Percentiles rank a stretch among this genome's conserved stretches.
Conservation (phyloP, 2,329 filamentous ascomycete species). For the Fusarium sacchari region DNA sequence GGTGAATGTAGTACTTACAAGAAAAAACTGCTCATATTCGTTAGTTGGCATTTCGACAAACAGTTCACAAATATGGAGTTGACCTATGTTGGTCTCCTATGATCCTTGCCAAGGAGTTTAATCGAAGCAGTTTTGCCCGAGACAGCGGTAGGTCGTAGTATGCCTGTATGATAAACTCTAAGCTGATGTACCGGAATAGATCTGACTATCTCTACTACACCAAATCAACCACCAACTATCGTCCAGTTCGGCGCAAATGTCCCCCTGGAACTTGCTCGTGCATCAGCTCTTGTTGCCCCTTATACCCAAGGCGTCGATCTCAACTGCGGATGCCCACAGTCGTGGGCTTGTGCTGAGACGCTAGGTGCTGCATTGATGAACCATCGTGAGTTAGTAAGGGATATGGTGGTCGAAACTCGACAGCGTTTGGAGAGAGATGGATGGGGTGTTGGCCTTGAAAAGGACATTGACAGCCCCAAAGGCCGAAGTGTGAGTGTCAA, state of each 20-base stretch:
- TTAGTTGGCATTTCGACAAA: constrained; percentile 75
- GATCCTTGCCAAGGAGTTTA: constrained; percentile 76
- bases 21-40: constrained; percentile 1
- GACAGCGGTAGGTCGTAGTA: constrained; percentile 61
- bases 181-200: constrained; percentile 51
- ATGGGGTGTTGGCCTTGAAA: constrained; percentile 59
- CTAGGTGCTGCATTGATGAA: constrained; percentile 77
- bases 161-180: not conserved
- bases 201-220: constrained; percentile 67
- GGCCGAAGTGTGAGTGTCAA: constrained; percentile 74
- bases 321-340: constrained; percentile 79
- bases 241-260: constrained; percentile 74
- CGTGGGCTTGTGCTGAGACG: constrained; percentile 75
- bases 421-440: constrained; percentile 61
- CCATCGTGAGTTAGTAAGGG: constrained; percentile 69
- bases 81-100: constrained; percentile 79
- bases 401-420: constrained; percentile 70
- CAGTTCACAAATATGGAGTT: constrained; percentile 70
- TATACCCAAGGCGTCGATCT: constrained; percentile 73
- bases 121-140: constrained; percentile 67
- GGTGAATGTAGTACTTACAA: not conserved
- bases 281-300: constrained; percentile 69
- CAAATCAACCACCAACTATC: constrained; percentile 67
- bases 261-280: constrained; percentile 69
- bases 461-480: constrained; percentile 54